Base-by-base conservation (phyloP, 2,329 filamentous ascomycete species). In the Epichloe amarillans region DNA sequence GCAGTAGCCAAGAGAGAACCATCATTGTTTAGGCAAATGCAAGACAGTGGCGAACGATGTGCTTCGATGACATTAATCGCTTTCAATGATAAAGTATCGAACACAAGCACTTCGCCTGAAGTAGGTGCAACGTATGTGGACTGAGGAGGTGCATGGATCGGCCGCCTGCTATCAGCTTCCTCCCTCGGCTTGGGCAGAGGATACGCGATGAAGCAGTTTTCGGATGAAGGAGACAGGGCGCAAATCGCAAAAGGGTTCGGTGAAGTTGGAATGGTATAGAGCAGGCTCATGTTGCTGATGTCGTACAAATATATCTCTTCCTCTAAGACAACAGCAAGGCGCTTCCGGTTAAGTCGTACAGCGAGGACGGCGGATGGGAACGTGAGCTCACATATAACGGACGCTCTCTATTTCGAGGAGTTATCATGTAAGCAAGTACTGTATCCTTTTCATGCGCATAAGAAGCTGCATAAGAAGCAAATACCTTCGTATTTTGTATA, bases 241-340 rank as follows among this genome's bases (percentile, higher is more conserved):
- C 89, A 95, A 54, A 97, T 93, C 36, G 88, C 89, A 56, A 82
- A 83, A 1, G 90, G 88, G 61, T 98, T 98, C 6, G 93, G 88
- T 3, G 91, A 96, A 5, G 91, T 97, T 53, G 89, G 82, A 56
- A 97, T 95, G 5, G 88, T 95, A 66, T 89, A 86, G 40, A 97
- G 75, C 52, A 97, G 80, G 61, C 86, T 91, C 91, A 98, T 97
- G 64, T 96, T 97, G 69, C 90, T 89, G 57, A 98, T 97, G 66
- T 98, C 93, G 72, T 98, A 98, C 46, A 98, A 78, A 69, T 97
- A 98, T 55, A 97, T 95, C 65, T 95, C 86, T 60, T 95, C 89
- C 66, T 98, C 93, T 51, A 97, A 77, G 14, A 97, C 84, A 35
- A 98, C 90, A 12, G 93, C 88, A 26, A 98, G 77, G 38, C 93